Percentiles rank a stretch among this genome's conserved stretches.
These are phyloP conservation scores for Chaetomium sp. DNA, from an alignment of 2,329 filamentous ascomycete species.

Conservation along the genomic window DNA sequence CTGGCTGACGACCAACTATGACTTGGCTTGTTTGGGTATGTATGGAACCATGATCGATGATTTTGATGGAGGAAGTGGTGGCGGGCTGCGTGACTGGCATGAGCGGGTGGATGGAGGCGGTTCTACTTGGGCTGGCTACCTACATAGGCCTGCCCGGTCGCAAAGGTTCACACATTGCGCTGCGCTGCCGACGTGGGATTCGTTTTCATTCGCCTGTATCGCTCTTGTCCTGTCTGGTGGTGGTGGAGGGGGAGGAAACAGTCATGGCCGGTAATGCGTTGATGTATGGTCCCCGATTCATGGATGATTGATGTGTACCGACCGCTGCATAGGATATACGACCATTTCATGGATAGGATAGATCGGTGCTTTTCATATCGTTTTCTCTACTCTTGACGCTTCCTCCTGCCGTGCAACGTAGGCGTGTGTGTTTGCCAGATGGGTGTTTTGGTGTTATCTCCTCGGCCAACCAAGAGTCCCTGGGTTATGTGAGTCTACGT, in stretches of 20 bases:
- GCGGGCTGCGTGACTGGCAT: neutral
- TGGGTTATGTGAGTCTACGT: neutral
- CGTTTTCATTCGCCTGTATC: neutral
- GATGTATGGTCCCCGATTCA: constrained; percentile 10
- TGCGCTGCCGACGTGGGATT: neutral
- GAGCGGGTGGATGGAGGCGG: neutral
- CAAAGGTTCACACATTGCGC: too few relatives aligned
- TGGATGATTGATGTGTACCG: constrained; percentile 22
- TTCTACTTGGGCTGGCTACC: neutral
- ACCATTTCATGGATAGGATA: constrained; percentile 13
- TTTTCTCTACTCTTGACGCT: neutral
- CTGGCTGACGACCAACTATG: neutral
- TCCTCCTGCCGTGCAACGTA: neutral
- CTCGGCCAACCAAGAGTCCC: neutral
- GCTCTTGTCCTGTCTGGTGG: neutral
- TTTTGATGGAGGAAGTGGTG: constrained; percentile 3
- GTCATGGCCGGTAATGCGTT: constrained; percentile 11
- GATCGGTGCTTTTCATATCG: constrained; percentile 10
- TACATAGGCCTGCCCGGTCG: too few relatives aligned
- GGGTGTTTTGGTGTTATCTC: too few relatives aligned
- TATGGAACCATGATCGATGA: neutral
- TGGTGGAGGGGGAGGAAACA: neutral
- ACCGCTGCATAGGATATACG: constrained; percentile 8
- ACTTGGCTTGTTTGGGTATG: constrained; percentile 4
- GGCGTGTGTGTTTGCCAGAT: neutral